These are phyloP conservation scores for Cerrena zonata DNA, from an alignment of 1,284 basidiomycete species.

Conservation along the genomic window DNA sequence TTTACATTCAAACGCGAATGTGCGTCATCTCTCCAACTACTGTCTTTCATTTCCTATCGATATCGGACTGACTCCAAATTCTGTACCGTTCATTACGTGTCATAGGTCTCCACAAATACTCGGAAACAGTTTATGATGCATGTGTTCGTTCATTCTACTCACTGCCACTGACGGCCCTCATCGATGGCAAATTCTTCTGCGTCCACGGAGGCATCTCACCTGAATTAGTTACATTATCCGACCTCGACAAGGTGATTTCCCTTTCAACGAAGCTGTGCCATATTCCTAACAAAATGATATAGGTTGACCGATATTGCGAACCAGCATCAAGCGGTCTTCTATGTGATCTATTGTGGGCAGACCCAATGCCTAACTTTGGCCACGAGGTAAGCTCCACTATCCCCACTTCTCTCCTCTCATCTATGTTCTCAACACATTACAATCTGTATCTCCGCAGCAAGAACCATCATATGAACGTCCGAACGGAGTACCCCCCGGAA, in stretches of 20 bases:
- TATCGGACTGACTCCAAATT: neutral
- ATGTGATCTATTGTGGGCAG: conserved; percentile 92
- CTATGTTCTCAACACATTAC: conserved; percentile 39
- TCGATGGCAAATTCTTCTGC: conserved; percentile 96
- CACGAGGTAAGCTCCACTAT: conserved; percentile 22
- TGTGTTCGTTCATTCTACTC: conserved; percentile 90
- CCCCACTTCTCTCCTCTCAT: neutral
- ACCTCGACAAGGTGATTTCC: conserved; percentile 63
- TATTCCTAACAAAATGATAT: conserved; percentile 5
- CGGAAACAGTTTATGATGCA: conserved; percentile 79
- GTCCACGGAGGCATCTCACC: conserved; percentile 96
- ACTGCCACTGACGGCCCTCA: conserved; percentile 85
- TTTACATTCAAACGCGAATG: conserved; percentile 32
- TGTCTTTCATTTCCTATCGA: neutral
- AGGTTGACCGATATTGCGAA: conserved; percentile 91
- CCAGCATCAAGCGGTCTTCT: conserved; percentile 89
- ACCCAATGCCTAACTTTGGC: conserved; percentile 65
- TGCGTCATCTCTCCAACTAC: conserved; percentile 7
- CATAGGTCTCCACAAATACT: conserved; percentile 89
- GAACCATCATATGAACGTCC: conserved; percentile 34
- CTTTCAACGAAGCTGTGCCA: neutral
- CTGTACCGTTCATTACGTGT: neutral
- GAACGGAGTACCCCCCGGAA: conserved; percentile 34
- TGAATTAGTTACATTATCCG: conserved; percentile 77
- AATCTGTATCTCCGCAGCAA: conserved; percentile 28